Conservation (phyloP, 2,329 filamentous ascomycete species). For the Hypoxylon sp. region DNA sequence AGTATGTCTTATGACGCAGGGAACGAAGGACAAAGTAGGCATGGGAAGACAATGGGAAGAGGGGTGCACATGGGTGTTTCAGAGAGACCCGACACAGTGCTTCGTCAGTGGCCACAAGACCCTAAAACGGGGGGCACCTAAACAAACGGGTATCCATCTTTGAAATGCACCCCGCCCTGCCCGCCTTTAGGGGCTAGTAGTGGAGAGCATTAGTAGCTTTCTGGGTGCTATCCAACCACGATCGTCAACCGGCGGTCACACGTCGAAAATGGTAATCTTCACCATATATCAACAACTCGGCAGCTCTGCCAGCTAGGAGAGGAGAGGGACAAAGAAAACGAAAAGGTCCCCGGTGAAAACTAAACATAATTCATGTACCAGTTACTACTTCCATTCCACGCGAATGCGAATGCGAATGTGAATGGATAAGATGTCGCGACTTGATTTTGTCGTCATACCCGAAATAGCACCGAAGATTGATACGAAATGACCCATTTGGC, state of each 20-base stretch:
- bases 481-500: neutral
- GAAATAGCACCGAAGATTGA: constrained; percentile 2
- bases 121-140: constrained; percentile 25
- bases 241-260: constrained; percentile 29
- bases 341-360: neutral
- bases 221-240: constrained; percentile 42
- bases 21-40: constrained; percentile 25
- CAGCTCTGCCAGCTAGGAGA: constrained; percentile 11
- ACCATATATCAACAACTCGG: constrained; percentile 29
- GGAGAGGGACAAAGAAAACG: constrained; percentile 7
- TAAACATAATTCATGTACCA: neutral
- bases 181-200: constrained; percentile 30
- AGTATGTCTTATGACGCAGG: constrained; percentile 48
- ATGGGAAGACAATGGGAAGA: constrained; percentile 27
- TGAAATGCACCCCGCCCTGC: constrained; percentile 23
- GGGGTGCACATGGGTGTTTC: constrained; percentile 31
- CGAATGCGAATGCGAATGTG: constrained; percentile 2
- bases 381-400: constrained; percentile 17
- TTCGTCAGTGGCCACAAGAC: constrained; percentile 29
- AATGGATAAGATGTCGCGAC: constrained; percentile 6
- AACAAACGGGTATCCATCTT: constrained; percentile 34
- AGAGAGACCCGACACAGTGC: constrained; percentile 12
- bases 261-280: constrained; percentile 38
- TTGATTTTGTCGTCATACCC: neutral
- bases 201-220: constrained; percentile 46